These are phyloP conservation scores for Dacryopinax primogenitus DNA, from an alignment of 768 basidiomycete genomes.

Conservation along the genomic window DNA sequence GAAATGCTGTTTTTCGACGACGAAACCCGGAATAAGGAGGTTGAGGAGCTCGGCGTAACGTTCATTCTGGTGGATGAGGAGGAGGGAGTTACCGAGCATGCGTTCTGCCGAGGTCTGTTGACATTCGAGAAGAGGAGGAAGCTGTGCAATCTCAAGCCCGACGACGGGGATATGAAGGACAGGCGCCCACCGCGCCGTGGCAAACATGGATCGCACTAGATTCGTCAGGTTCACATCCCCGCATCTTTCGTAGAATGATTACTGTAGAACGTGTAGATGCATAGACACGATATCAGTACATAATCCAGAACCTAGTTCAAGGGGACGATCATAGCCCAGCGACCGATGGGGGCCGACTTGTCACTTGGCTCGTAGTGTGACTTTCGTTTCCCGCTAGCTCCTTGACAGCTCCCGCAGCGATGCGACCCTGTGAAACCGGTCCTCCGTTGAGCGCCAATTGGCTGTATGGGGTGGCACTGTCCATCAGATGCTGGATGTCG, in stretches of 20 bases:
- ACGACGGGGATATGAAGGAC: background rate
- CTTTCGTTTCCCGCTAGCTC: background rate
- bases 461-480: slow-evolving; percentile 33
- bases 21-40: slow-evolving; percentile 2
- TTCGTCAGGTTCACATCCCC: background rate
- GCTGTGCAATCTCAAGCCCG: background rate
- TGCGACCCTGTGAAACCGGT: background rate
- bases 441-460: background rate
- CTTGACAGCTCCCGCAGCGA: background rate
- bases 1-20: slow-evolving; percentile 5
- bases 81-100: background rate
- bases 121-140: slow-evolving; percentile 2
- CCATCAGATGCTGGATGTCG: slow-evolving; percentile 45
- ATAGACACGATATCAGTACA: background rate
- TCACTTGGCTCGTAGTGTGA: background rate
- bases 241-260: no score
- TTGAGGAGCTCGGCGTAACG: background rate
- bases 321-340: background rate
- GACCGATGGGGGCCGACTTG: background rate
- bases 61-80: background rate
- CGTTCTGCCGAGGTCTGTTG: background rate
- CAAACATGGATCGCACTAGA: background rate
- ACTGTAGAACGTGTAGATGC: no score
- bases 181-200: background rate
- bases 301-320: background rate